Base-by-base conservation (phyloP, 345 rosid species). In the Hevea brasiliensis region DNA sequence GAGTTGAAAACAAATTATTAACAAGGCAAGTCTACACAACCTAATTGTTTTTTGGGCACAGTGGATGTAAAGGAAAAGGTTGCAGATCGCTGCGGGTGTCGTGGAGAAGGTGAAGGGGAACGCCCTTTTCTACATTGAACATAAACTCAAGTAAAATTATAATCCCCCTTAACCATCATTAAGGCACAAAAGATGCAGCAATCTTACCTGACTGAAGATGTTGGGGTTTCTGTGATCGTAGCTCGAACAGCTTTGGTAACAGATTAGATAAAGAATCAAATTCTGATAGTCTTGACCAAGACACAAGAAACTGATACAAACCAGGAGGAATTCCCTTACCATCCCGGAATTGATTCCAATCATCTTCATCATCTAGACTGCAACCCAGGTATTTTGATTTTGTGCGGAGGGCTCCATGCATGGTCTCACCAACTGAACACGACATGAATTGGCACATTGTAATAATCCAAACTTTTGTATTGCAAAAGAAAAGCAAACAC, bases 51-150 rank as follows among this genome's bases (percentile, higher is more conserved):
- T 76, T 87, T 87, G 20, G 96, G 89, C 70, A 75, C 67, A 6
- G 88, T 81, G 66, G 96, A 78, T 17, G 94, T 85, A 73, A 91
- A 90, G 44, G 97, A 88, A 75, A 94, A 94, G 1, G 89, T 91
- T 71, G 90, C 89, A 61, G 96, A 85, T 21, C 89, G 86, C 37
- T 84, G 97, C 14, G 89, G 89, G 77, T 81, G 79, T 35, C 74
- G 82, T 35, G 83, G 80, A 73, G 90, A 83, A 70, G 93, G 97
- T 40, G 97, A 81, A 60, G 89, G 92, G 61, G 90, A 79, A 60
- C 80, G 74, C 41, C 90, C 93, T 85, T 76, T 90, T 47, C 96
- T 94, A 85, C 80, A 84, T 21, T n/a, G 48, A 41, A 8, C 50
- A 44, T 54, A 21, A 62, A 10, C 37, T 37, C 50, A 32, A 32